Base-by-base conservation (phyloP, 495 filamentous ascomycete genomes). In the Massariosphaeria phaeospora region DNA sequence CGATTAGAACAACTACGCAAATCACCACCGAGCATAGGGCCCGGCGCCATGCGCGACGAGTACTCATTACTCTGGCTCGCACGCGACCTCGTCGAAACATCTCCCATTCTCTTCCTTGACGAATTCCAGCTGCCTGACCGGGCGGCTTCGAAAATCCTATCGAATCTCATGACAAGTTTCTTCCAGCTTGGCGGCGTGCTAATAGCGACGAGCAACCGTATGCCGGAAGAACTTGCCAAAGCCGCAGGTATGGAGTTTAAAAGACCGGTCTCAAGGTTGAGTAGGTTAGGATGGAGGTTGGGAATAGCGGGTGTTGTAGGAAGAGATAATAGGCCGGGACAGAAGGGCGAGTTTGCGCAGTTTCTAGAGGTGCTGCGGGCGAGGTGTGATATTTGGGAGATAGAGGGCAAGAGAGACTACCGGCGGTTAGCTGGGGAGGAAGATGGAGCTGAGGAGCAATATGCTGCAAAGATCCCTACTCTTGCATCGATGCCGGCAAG, bases 51-150 rank as follows among this genome's bases (percentile, higher is more conserved):
- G 2, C 59, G 72, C 48, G 70, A 78, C 1, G 81, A 85, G 50
- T 77, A 85, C 59, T 80, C 79, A 0, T 65, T 88, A 17, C 66
- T 89, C 2, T 79, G 76, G 73, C 71, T 86, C 43, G 85, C 84
- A 3, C 78, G 81, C 47, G 81, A 87, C 33, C 75, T 84, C 67
- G 75, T 85, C 10, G 73, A 81, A 57, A 79, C 76, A 21, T 81
- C 79, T 23, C 84, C 84, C 1, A 84, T 88, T 47, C 65, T 88
- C 1, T 89, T 88, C 44, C 68, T 88, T 1, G 84, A 88, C 54
- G 84, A 89, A 61, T 88, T 88, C 56, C 84, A 89, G 60, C 69
- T 88, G 12, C 85, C 84, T 0, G 84, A 87, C 65, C 73, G 81
- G 50, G 82, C 77, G 0, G 76, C 84, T 13, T 80, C 78, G 45